Conservation (phyloP, 495 filamentous ascomycete species). For the Penicillium subrubescens region DNA sequence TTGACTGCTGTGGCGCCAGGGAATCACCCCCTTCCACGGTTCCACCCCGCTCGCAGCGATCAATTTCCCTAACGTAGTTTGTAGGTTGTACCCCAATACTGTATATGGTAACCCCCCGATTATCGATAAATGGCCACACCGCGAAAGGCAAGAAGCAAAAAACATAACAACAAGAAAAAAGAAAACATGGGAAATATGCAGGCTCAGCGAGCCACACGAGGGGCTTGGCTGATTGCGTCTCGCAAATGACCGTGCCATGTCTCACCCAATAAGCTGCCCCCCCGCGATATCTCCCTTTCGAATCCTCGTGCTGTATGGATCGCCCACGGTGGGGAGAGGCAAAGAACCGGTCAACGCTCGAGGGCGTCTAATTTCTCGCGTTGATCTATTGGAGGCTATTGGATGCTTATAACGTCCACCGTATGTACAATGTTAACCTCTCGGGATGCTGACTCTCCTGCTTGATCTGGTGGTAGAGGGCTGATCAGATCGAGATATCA, state of each 20-base stretch:
- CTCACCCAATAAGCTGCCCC: slow-evolving; percentile 21
- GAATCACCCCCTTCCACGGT: not conserved
- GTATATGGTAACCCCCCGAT: not conserved
- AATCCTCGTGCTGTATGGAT: slow-evolving; percentile 24
- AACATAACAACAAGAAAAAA: not conserved
- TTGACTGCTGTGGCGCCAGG: slow-evolving; percentile 3
- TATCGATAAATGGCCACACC: slow-evolving; percentile 1
- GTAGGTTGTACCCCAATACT: not conserved
- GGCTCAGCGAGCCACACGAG: slow-evolving; percentile 25
- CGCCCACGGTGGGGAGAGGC: slow-evolving; percentile 14
- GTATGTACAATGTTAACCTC: not conserved
- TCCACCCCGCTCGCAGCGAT: slow-evolving; percentile 9
- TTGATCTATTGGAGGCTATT: not conserved
- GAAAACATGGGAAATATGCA: not conserved
- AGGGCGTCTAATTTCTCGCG: slow-evolving; percentile 8
- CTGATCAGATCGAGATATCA: not conserved
- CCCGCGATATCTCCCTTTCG: slow-evolving; percentile 21
- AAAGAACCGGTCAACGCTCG: slow-evolving; percentile 17
- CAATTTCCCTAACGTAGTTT: not conserved
- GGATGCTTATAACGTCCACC: not conserved
- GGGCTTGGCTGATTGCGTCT: slow-evolving; percentile 19
- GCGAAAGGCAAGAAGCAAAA: not conserved
- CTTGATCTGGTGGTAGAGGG: not conserved
- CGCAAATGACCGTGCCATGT: slow-evolving; percentile 25
- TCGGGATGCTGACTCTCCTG: not conserved